Base-by-base conservation (phyloP, 352 stramenopile species). In the Pythium brachiatum region DNA sequence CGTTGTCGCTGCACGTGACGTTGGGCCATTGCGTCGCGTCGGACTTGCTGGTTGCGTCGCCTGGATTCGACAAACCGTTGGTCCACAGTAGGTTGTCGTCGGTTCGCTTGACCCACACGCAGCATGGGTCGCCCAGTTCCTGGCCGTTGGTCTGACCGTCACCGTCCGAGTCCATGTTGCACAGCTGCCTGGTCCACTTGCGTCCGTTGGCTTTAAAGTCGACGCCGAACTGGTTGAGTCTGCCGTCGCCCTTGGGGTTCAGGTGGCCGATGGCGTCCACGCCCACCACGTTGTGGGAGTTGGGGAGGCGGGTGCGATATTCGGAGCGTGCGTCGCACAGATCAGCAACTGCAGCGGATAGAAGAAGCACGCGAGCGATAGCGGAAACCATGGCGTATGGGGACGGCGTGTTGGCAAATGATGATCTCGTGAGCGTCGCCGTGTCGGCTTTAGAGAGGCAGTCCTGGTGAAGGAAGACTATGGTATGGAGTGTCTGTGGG, bases 131-230 rank as follows among this genome's bases (percentile, higher is more conserved):
- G 15, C 62, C 62, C 15, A 69, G 55, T 29, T 69, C 62, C 41
- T 69, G 58, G 38, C 80, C 80, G 64, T 89, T 89, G 38, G 73
- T 88, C 23, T 72, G 70, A 53, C 63, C 63, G 47, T 70, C 63
- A 18, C 57, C 63, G 29, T 70, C 63, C 41, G 63, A 70, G 36
- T 76, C 60, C 11, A 44, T 53, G 23, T 75, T 9, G 59, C 74
- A 81, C n/a, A 81, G 58, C n/a, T 56, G 61, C 26, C 32, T 62
- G 31, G 68, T 77, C 74, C 70, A 81, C 21, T 36, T 32, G 23
- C 62, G 38, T 0, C 48, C 63, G 2, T n/a, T 53, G 4, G 41
- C 46, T 2, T 41, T 47, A 36, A 81, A 81, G 16, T 46, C 73
- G 5, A 34, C 3, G 13, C 73, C 73, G 32, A 80, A 80, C 7